Percentiles rank a stretch among this genome's conserved stretches.
Evolutionary conservation across 108 stramenopile genomes (phyloP).

Genomic region (Conticribra weissflogii): DNA sequence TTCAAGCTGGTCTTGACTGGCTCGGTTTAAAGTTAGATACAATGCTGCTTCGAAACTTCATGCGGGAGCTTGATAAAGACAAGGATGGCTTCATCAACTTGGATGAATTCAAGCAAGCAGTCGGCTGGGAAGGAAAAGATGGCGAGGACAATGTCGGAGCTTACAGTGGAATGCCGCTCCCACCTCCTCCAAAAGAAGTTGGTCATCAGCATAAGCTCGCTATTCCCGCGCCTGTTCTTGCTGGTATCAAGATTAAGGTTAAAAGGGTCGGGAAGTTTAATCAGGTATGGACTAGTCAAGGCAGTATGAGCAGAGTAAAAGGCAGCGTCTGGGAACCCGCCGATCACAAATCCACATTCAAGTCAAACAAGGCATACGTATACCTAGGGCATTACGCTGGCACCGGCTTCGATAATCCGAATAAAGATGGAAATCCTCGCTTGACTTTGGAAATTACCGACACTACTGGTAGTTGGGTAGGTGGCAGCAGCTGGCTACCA

Average conservation of each 20-base stretch:
- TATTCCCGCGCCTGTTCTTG: slow-evolving; percentile 91
- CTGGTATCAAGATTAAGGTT: slow-evolving; percentile 93
- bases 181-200: slow-evolving; percentile 85
- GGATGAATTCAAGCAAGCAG: slow-evolving; percentile 95
- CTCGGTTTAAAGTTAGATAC: slow-evolving; percentile 87
- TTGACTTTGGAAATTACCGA: slow-evolving; percentile 93
- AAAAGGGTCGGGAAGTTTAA: slow-evolving; percentile 85
- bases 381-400: slow-evolving; percentile 93
- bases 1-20: slow-evolving; percentile 95
- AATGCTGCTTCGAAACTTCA: slow-evolving; percentile 83
- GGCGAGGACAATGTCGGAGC: slow-evolving; percentile 66
- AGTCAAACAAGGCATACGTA: slow-evolving; percentile 85
- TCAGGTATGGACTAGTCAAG: slow-evolving; percentile 93
- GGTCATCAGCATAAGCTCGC: slow-evolving; percentile 67
- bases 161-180: slow-evolving; percentile 68
- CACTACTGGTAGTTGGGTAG: slow-evolving; percentile 90
- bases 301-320: slow-evolving; percentile 90
- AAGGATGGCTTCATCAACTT: slow-evolving; percentile 92
- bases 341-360: slow-evolving; percentile 65
- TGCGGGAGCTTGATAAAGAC: slow-evolving; percentile 93
- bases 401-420: slow-evolving; percentile 88
- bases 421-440: slow-evolving; percentile 72
- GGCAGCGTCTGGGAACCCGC: slow-evolving; percentile 94
- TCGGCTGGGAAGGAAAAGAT: slow-evolving; percentile 84
- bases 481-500: slow-evolving; percentile 91